Conservation (phyloP, 192 early-diverging fungal genomes). For the Coemansia sp. region DNA sequence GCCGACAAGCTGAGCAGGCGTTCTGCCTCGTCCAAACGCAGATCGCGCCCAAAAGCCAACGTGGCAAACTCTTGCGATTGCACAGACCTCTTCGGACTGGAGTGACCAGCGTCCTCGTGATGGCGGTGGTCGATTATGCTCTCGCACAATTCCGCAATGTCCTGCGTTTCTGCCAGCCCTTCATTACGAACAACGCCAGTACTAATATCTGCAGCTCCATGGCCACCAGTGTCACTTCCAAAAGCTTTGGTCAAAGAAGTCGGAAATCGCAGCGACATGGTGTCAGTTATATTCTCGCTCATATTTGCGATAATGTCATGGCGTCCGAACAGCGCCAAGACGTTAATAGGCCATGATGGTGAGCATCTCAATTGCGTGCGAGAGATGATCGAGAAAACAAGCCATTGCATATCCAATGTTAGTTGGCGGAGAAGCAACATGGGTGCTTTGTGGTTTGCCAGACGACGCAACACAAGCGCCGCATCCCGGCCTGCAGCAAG, state of each 20-base stretch:
- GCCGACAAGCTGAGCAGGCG: slow-evolving; percentile 18
- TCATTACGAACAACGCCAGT: background rate
- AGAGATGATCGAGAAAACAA: slow-evolving; percentile 15
- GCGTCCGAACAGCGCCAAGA: slow-evolving; percentile 35
- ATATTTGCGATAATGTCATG: slow-evolving; percentile 36
- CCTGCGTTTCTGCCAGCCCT: slow-evolving; percentile 8
- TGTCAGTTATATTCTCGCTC: background rate
- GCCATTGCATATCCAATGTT: slow-evolving; percentile 32
- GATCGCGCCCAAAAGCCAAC: slow-evolving; percentile 29
- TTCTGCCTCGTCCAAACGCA: slow-evolving; percentile 37
- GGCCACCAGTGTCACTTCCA: background rate
- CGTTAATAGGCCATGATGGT: slow-evolving; percentile 22
- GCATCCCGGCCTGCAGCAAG: slow-evolving; percentile 12
- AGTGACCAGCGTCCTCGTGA: background rate
- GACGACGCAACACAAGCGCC: slow-evolving; percentile 11
- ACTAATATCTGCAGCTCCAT: background rate
- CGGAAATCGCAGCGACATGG: background rate
- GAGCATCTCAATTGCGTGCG: slow-evolving; percentile 12
- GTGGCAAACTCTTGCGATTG: slow-evolving; percentile 19
- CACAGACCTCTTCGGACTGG: slow-evolving; percentile 1
- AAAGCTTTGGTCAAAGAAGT: background rate
- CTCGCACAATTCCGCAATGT: slow-evolving; percentile 25
- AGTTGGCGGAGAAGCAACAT: slow-evolving; percentile 18
- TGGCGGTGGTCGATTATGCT: slow-evolving; percentile 8
- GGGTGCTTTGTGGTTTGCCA: slow-evolving; percentile 11